Evolutionary conservation across 805 yeast genomes (phyloP).

Genomic region (Suhomyces sp.): DNA sequence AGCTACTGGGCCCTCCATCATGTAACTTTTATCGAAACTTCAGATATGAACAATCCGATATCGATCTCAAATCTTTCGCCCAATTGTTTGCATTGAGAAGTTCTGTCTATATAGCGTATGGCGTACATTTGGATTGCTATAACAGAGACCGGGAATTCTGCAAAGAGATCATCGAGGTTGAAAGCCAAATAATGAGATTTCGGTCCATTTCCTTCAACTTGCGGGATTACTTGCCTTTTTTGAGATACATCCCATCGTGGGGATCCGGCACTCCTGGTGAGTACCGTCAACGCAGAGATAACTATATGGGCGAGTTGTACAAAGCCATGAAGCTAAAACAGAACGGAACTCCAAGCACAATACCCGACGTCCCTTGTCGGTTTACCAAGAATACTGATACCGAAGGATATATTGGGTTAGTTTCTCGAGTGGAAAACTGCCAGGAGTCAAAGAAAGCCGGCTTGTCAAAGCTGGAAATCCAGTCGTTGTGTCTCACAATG

Average conservation of each 20-base stretch:
- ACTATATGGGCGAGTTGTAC: constrained; percentile 44
- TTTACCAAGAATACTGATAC: neutral
- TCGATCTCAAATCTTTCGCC: constrained; percentile 37
- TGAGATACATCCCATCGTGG: constrained; percentile 31
- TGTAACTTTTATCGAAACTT: constrained; percentile 12
- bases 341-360: neutral
- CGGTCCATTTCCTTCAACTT: constrained; percentile 57
- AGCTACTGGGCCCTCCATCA: constrained; percentile 19
- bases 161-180: constrained; percentile 53
- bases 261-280: constrained; percentile 12
- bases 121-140: constrained; percentile 44
- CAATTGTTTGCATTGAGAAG: constrained; percentile 53
- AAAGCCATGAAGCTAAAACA: constrained; percentile 1
- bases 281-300: constrained; percentile 42
- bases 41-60: constrained; percentile 21
- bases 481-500: constrained; percentile 67
- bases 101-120: constrained; percentile 52
- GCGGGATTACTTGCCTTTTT: constrained; percentile 51
- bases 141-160: constrained; percentile 35
- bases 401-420: neutral
- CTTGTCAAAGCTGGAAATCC: constrained; percentile 34
- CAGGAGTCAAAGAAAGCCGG: neutral
- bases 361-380: neutral
- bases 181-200: constrained; percentile 52
- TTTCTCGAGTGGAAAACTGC: neutral